Base-by-base conservation (phyloP, 768 basidiomycete genomes). In the Lenzites betulinus region DNA sequence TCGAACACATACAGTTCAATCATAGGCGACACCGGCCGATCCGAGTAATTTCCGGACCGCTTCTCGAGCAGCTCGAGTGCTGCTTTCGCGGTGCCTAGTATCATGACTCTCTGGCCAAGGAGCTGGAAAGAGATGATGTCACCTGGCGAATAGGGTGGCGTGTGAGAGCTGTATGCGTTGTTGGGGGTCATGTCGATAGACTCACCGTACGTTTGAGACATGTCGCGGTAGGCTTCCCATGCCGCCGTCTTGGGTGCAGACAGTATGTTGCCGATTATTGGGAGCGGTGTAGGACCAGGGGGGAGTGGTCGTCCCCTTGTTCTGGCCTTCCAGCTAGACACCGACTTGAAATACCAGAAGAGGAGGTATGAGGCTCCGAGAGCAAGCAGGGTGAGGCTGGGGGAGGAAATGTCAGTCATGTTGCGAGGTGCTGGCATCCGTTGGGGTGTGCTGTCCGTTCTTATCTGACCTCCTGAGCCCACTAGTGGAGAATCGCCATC, bases 31-130 rank as follows among this genome's bases (percentile, higher is more conserved):
- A 51, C 49, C 15, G 49, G 62, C 50, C 74, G 53, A 62, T 75
- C 75, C 0, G 79, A 79, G 64, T 78, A 80, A 26, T 75, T 75
- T 7, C 72, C 60, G 0, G 77, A 75, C 41, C 74, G 67, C 62
- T 77, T 79, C 20, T 77, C 75, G 41, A 81, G 73, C 0, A 80
- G 66, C 1, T 81, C 79, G 18, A 65, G 69, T 0, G 74, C 77
- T 2, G 68, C 73, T 48, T 74, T 67, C 23, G 67, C 64, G 9
- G 70, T 72, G 39, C 78, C 77, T 36, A 81, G 44, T 9, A 81
- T 64, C 33, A 81, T 65, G n/a, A 79, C 28, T 43, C 61, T 53
- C 20, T 54, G 57, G 11, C 69, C 66, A 25, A 65, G 55, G 28
- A 68, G 20, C 16, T 64, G 60, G n/a, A 65, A 46, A 25, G 30